phyloP scores from a whole-genome alignment of 1,139 yeast species.

The Blastobotrys aristatus region DNA sequence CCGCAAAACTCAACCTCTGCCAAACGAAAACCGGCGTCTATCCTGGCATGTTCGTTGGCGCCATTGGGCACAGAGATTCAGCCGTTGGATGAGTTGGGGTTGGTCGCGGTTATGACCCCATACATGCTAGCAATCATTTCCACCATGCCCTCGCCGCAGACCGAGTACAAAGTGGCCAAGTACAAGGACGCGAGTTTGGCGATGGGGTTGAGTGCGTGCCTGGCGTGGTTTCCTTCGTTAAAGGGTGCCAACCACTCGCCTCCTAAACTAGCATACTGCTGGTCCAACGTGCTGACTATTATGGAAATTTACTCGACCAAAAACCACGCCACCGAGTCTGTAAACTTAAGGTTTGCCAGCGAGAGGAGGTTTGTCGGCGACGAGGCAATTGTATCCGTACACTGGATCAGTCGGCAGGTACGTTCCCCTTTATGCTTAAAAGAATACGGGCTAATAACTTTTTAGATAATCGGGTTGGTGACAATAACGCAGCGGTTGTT shows the following conservation, averaged over 20 bases:
- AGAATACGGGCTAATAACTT: background rate
- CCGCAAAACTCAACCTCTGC: constrained; percentile 21
- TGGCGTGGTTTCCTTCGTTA: constrained; percentile 58
- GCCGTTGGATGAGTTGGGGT: constrained; percentile 51
- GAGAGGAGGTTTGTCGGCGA: constrained; percentile 45
- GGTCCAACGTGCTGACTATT: constrained; percentile 55
- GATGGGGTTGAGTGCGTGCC: constrained; percentile 42
- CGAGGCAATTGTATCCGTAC: constrained; percentile 48
- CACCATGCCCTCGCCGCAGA: constrained; percentile 46
- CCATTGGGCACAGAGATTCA: constrained; percentile 53
- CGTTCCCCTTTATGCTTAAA: constrained; percentile 8
- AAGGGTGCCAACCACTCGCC: constrained; percentile 16
- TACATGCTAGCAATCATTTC: constrained; percentile 51
- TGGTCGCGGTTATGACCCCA: constrained; percentile 58
- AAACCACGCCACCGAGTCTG: constrained; percentile 34
- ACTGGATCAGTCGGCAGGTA: constrained; percentile 53
- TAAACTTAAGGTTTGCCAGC: constrained; percentile 39
- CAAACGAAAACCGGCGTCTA: constrained; percentile 30
- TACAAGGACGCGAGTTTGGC: constrained; percentile 39
- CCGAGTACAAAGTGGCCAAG: constrained; percentile 50
- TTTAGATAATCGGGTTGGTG: constrained; percentile 44
- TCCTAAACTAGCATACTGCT: constrained; percentile 54
- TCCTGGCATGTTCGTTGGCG: constrained; percentile 42
- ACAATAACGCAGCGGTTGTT: constrained; percentile 47
- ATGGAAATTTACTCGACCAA: constrained; percentile 49